Conservation (phyloP, 2,329 filamentous ascomycete genomes). For the Xylariaceae sp. region DNA sequence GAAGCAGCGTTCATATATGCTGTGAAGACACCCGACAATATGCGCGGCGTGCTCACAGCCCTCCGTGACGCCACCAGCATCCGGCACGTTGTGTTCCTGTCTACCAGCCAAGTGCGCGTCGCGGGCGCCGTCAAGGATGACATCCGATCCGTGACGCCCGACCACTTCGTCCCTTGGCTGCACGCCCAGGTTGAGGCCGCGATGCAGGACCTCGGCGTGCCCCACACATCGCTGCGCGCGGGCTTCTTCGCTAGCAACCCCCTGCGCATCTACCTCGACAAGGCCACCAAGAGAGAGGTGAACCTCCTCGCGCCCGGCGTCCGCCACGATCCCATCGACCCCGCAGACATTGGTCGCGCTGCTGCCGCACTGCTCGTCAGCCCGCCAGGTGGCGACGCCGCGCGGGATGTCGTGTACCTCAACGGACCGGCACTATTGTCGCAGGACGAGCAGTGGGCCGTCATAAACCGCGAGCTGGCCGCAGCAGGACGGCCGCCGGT, state of each 20-base stretch:
- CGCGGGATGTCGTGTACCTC: not conserved
- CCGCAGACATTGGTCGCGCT: not conserved
- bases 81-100: no score
- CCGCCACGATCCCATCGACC: not conserved
- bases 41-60: not conserved
- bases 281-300: not conserved
- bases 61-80: not conserved
- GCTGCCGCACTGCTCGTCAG: not conserved
- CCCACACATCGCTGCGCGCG: not conserved
- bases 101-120: no score
- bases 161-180: not conserved
- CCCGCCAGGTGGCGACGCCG: not conserved
- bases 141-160: no score
- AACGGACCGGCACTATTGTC: not conserved
- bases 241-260: constrained; percentile 1
- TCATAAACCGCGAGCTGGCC: not conserved
- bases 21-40: not conserved
- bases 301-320: not conserved
- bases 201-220: not conserved
- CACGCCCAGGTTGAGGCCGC: not conserved
- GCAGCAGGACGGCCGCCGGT: not conserved
- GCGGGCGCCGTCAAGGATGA: no score
- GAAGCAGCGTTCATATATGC: constrained; percentile 1
- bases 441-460: constrained; percentile 1
- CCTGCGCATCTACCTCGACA: constrained; percentile 1